Conservation (phyloP, 2,329 filamentous ascomycete genomes). For the Fusarium pseudonygamai region DNA sequence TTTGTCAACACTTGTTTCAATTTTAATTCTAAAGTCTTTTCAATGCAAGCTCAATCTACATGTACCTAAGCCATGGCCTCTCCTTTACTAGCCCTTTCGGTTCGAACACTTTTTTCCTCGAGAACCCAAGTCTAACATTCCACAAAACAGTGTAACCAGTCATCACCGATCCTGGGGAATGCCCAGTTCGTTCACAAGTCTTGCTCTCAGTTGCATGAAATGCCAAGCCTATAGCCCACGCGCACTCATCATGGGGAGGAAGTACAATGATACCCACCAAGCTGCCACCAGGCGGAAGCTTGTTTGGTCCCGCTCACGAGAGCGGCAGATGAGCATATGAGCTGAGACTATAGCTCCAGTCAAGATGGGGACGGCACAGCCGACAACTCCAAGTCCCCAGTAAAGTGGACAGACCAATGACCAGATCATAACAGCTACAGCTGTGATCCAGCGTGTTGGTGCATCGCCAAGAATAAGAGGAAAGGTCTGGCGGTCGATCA, state of each 20-base stretch:
- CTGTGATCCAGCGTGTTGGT: slow-evolving; percentile 33
- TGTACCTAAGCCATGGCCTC: background rate
- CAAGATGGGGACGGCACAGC: slow-evolving; percentile 1
- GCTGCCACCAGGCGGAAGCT: slow-evolving; percentile 30
- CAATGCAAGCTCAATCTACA: background rate
- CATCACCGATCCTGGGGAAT: no score
- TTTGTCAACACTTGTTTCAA: background rate
- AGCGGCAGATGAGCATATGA: slow-evolving; percentile 27
- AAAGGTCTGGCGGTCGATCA: slow-evolving; percentile 38
- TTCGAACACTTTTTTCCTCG: no score
- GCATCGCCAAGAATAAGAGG: slow-evolving; percentile 37
- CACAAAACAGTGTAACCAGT: fast-evolving
- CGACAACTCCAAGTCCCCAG: slow-evolving; percentile 20
- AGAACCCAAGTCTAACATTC: background rate
- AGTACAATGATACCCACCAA: slow-evolving; percentile 34
- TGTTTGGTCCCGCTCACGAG: slow-evolving; percentile 13
- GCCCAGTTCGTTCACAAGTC: background rate
- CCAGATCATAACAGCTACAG: slow-evolving; percentile 23
- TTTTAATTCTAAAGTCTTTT: background rate
- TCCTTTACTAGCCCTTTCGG: no score
- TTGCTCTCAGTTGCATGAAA: background rate
- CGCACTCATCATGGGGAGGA: slow-evolving; percentile 24
- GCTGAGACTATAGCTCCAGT: slow-evolving; percentile 9
- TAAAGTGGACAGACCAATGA: slow-evolving; percentile 30
- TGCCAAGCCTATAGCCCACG: slow-evolving; percentile 3